phyloP scores from a whole-genome alignment of 2,329 filamentous ascomycete species.

The Stachybotrys echinatus region DNA sequence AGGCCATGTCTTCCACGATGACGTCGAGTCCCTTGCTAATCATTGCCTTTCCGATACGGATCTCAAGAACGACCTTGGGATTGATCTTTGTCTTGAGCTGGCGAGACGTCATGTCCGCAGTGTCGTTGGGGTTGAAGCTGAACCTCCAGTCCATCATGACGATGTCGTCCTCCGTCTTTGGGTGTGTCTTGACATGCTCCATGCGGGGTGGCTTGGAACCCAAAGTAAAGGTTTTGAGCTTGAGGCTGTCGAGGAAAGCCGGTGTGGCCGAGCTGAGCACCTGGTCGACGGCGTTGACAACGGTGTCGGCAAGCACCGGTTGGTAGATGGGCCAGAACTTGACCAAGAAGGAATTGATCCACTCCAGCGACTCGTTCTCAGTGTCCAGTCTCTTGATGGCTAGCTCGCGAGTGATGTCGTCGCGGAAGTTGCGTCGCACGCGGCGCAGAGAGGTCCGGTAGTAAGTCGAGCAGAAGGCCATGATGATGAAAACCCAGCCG shows the following conservation, averaged over 20 bases:
- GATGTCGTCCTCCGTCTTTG: conserved; percentile 88
- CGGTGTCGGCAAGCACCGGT: conserved; percentile 84
- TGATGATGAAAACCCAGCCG: conserved; percentile 88
- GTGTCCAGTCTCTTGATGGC: conserved; percentile 82
- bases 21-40: conserved; percentile 96
- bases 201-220: conserved; percentile 92
- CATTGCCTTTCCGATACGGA: conserved; percentile 91
- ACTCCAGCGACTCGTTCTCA: conserved; percentile 89
- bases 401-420: conserved; percentile 87
- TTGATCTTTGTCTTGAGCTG: conserved; percentile 96
- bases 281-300: conserved; percentile 93
- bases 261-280: conserved; percentile 90
- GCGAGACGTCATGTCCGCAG: conserved; percentile 79
- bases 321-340: conserved; percentile 99
- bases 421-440: conserved; percentile 90
- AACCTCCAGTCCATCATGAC: conserved; percentile 99
- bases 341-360: conserved; percentile 97
- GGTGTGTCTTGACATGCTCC: conserved; percentile 98
- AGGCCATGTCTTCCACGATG: conserved; percentile 97
- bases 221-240: conserved; percentile 88
- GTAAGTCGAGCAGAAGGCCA: conserved; percentile 89
- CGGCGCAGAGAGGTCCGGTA: conserved; percentile 93
- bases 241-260: conserved; percentile 86
- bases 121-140: conserved; percentile 96
- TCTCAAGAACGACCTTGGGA: conserved; percentile 91